These are phyloP conservation scores for Aulographum hederae DNA, from an alignment of 2,329 filamentous ascomycete genomes.

Conservation along the genomic window DNA sequence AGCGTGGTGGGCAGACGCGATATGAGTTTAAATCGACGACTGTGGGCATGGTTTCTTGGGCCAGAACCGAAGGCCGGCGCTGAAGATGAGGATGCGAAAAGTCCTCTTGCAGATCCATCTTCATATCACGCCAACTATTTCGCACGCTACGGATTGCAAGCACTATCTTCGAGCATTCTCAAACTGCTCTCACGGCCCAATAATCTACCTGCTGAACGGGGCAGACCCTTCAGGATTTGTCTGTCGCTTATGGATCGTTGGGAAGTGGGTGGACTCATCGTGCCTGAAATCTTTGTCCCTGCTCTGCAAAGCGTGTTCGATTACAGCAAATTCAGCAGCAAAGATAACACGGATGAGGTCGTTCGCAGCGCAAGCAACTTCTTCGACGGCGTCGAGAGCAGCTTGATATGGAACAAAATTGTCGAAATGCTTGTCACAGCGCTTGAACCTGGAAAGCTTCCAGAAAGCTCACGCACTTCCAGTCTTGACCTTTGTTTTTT, in stretches of 20 bases:
- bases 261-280: slow-evolving; percentile 84
- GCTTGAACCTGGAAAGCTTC: slow-evolving; percentile 26
- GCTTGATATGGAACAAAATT: slow-evolving; percentile 77
- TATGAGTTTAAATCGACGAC: slow-evolving; percentile 84
- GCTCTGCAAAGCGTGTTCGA: slow-evolving; percentile 62
- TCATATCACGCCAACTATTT: slow-evolving; percentile 51
- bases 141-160: slow-evolving; percentile 55
- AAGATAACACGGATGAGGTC: slow-evolving; percentile 64
- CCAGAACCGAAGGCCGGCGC: slow-evolving; percentile 37
- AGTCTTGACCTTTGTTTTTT: slow-evolving; percentile 63
- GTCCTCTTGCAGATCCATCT: slow-evolving; percentile 13
- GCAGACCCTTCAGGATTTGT: slow-evolving; percentile 76
- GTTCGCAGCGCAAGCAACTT: slow-evolving; percentile 86
- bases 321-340: slow-evolving; percentile 51
- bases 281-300: slow-evolving; percentile 76
- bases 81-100: slow-evolving; percentile 20
- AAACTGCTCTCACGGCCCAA: slow-evolving; percentile 49
- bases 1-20: slow-evolving; percentile 77
- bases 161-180: slow-evolving; percentile 57
- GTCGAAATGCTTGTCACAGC: slow-evolving; percentile 41
- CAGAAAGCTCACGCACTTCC: slow-evolving; percentile 31
- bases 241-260: slow-evolving; percentile 94
- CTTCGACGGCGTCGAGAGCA: slow-evolving; percentile 92
- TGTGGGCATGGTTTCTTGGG: slow-evolving; percentile 95
- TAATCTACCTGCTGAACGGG: slow-evolving; percentile 44